Evolutionary conservation across 2,329 filamentous ascomycete species (phyloP).

Genomic region (Sarocladium oryzae): DNA sequence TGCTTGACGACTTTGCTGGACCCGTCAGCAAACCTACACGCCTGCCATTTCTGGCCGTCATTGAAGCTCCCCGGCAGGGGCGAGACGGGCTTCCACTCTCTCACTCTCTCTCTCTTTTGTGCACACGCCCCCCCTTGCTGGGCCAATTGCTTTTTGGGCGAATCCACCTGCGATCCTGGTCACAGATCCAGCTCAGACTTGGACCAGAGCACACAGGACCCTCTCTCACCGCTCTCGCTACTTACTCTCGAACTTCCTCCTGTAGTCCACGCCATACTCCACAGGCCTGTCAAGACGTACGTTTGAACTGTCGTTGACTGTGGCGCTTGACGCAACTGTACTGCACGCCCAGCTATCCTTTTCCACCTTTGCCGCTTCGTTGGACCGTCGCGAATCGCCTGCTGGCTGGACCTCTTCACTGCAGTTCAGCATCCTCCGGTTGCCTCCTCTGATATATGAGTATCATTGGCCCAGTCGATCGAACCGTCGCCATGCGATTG

Average conservation of each 20-base stretch:
- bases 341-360: slow-evolving; percentile 3
- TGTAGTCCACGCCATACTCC: neutral
- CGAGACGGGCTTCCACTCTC: neutral
- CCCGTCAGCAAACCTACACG: neutral
- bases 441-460: neutral
- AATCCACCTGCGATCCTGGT: slow-evolving; percentile 6
- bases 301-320: neutral
- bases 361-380: neutral
- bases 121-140: neutral
- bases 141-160: neutral
- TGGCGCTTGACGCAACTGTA: neutral
- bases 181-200: neutral
- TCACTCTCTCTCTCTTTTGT: too few relatives aligned
- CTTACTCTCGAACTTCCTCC: neutral
- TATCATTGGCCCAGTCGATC: neutral
- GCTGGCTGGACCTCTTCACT: neutral
- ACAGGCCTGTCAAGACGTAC: slow-evolving; percentile 1
- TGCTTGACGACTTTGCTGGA: neutral
- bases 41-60: neutral
- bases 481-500: slow-evolving; percentile 8
- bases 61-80: neutral
- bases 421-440: neutral
- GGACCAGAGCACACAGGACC: neutral
- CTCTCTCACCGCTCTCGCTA: slow-evolving; percentile 1
- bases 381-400: neutral